These are phyloP conservation scores for Suhomyces anneliseae DNA, from an alignment of 1,139 yeast species.

Conservation along the genomic window DNA sequence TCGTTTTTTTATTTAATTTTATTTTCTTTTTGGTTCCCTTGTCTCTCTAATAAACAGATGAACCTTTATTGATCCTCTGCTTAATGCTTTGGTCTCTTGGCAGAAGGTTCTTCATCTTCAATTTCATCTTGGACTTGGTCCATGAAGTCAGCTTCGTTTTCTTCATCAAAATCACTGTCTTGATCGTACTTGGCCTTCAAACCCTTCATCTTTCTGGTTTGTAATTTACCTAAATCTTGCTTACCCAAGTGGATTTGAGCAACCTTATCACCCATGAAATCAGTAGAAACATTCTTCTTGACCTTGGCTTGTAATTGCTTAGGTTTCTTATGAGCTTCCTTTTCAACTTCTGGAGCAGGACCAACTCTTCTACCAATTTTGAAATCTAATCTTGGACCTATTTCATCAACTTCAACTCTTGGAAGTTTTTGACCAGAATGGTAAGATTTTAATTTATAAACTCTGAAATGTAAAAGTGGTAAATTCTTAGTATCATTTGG, in stretches of 20 bases:
- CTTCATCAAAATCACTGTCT: slow-evolving; percentile 51
- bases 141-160: slow-evolving; percentile 42
- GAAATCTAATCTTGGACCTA: slow-evolving; percentile 95
- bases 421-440: slow-evolving; percentile 88
- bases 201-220: slow-evolving; percentile 98
- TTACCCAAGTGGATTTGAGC: slow-evolving; percentile 96
- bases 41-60: no score
- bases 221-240: slow-evolving; percentile 87
- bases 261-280: slow-evolving; percentile 92
- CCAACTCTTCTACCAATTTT: slow-evolving; percentile 82
- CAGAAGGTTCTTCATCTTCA: slow-evolving; percentile 35
- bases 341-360: slow-evolving; percentile 88
- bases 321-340: slow-evolving; percentile 82
- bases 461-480: slow-evolving; percentile 87
- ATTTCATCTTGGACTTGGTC: slow-evolving; percentile 44
- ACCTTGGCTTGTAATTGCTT: slow-evolving; percentile 78
- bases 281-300: slow-evolving; percentile 87
- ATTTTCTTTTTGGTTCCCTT: no score
- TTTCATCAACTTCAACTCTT: slow-evolving; percentile 89
- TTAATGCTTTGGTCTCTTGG: slow-evolving; percentile 1
- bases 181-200: slow-evolving; percentile 85
- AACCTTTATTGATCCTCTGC: slow-evolving; percentile 16
- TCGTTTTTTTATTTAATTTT: no score
- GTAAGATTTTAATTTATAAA: slow-evolving; percentile 78
- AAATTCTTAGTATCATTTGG: slow-evolving; percentile 50